These are phyloP conservation scores for Sphaerulina musiva DNA, from an alignment of 2,329 filamentous ascomycete species.

Conservation along the genomic window DNA sequence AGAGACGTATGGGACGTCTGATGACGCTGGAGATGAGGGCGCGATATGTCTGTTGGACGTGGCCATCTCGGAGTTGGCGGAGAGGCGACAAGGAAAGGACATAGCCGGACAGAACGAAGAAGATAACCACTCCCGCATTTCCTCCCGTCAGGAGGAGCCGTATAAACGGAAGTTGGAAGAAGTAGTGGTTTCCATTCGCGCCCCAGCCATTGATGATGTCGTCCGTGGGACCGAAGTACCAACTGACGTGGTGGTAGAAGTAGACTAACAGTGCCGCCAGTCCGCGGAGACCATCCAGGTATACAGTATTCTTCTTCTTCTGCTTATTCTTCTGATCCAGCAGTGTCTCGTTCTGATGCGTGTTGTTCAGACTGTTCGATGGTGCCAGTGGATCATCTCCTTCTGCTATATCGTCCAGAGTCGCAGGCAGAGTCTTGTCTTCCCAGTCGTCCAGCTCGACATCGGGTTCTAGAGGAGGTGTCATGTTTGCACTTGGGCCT, in stretches of 20 bases:
- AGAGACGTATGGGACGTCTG: slow-evolving; percentile 18
- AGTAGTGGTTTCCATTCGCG: slow-evolving; percentile 40
- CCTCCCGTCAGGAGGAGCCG: slow-evolving; percentile 51
- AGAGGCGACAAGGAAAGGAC: slow-evolving; percentile 34
- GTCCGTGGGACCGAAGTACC: slow-evolving; percentile 39
- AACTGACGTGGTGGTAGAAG: slow-evolving; percentile 50
- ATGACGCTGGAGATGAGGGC: slow-evolving; percentile 11
- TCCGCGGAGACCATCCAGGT: slow-evolving; percentile 58
- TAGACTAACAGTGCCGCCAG: slow-evolving; percentile 61
- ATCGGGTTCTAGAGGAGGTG: not conserved
- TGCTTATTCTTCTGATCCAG: not conserved
- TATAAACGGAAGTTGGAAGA: slow-evolving; percentile 49
- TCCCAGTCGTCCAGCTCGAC: slow-evolving; percentile 6
- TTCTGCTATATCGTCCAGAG: slow-evolving; percentile 5
- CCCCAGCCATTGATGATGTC: slow-evolving; percentile 29
- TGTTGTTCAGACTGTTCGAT: not conserved
- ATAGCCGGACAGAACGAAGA: slow-evolving; percentile 49
- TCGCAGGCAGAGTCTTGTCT: slow-evolving; percentile 3
- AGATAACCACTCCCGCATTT: slow-evolving; percentile 50
- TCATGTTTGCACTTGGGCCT: not conserved
- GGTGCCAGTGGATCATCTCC: slow-evolving; percentile 8
- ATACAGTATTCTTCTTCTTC: slow-evolving; percentile 26
- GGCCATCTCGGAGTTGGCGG: slow-evolving; percentile 14
- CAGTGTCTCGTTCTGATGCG: not conserved
- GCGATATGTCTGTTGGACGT: slow-evolving; percentile 9